A percentile compares a stretch with the other conserved stretches of the same genome.
Conservation (phyloP, 106 monocot species). For the Allium fistulosum region DNA sequence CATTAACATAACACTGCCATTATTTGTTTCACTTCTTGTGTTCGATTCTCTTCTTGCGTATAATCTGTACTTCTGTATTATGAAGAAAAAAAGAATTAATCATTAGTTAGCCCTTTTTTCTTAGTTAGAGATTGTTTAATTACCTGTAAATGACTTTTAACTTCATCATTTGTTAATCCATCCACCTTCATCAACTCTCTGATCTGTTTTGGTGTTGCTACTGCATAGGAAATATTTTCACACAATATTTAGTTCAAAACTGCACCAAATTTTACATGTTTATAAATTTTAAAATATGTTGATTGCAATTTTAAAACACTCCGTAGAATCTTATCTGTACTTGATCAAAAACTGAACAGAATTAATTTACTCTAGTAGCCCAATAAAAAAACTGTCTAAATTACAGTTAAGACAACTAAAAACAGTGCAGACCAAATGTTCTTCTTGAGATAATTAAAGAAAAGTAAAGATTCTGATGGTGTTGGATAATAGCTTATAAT, state of each 20-base stretch:
- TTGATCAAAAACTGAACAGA: too few relatives aligned
- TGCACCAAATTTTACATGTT: too few relatives aligned
- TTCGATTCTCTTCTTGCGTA: constrained; percentile 53
- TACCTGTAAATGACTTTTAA: constrained; percentile 96
- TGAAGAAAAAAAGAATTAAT: neutral
- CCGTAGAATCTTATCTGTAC: too few relatives aligned
- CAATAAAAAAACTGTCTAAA: too few relatives aligned
- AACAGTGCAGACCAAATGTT: too few relatives aligned
- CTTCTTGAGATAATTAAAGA: too few relatives aligned
- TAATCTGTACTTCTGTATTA: constrained; percentile 77
- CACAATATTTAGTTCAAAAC: neutral
- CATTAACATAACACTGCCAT: constrained; percentile 11
- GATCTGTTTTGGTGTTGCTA: constrained; percentile 94
- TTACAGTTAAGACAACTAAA: too few relatives aligned
- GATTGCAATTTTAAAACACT: too few relatives aligned
- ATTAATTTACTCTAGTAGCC: too few relatives aligned
- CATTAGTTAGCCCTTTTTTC: neutral
- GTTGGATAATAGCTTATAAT: too few relatives aligned
- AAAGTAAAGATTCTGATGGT: too few relatives aligned
- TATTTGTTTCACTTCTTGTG: constrained; percentile 13
- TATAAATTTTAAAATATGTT: neutral
- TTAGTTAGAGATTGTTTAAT: neutral
- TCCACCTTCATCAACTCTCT: constrained; percentile 98
- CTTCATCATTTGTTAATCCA: constrained; percentile 95
- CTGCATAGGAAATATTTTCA: constrained; percentile 26